A percentile compares a stretch with the other conserved stretches of the same genome.
phyloP scores from a whole-genome alignment of 306 rosid genomes.

The Trifolium pratense region DNA sequence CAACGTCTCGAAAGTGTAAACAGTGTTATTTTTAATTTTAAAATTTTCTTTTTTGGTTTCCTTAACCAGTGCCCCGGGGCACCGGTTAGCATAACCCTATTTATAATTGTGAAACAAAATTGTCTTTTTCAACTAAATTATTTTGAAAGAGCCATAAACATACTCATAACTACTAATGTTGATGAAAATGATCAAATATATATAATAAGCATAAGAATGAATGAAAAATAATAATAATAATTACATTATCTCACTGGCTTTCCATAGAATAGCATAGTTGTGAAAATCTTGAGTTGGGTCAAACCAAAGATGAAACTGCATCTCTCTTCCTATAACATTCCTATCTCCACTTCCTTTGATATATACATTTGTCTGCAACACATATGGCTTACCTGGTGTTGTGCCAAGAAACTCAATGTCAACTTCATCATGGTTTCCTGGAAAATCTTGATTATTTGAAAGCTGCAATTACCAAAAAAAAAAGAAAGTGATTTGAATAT shows the following conservation, averaged over 20 bases:
- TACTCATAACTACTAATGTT: neutral
- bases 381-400: constrained; percentile 79
- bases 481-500: neutral
- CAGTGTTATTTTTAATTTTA: too few relatives aligned
- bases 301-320: constrained; percentile 90
- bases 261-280: constrained; percentile 83
- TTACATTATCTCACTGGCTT: constrained; percentile 85
- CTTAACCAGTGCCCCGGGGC: too few relatives aligned
- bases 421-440: constrained; percentile 89
- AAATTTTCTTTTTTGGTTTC: too few relatives aligned
- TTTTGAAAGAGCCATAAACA: neutral
- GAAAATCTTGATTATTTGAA: constrained; percentile 82
- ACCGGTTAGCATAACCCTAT: too few relatives aligned
- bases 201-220: constrained; percentile 2
- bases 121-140: neutral
- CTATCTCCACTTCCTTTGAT: constrained; percentile 93
- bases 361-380: constrained; percentile 90
- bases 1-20: too few relatives aligned
- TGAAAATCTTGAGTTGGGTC: constrained; percentile 93
- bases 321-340: constrained; percentile 78
- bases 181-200: constrained; percentile 7
- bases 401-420: constrained; percentile 96
- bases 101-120: constrained; percentile 1
- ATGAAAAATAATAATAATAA: neutral
- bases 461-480: constrained; percentile 55